phyloP scores from a whole-genome alignment of 2,329 filamentous ascomycete genomes.

The Cryoendolithus antarcticus region DNA sequence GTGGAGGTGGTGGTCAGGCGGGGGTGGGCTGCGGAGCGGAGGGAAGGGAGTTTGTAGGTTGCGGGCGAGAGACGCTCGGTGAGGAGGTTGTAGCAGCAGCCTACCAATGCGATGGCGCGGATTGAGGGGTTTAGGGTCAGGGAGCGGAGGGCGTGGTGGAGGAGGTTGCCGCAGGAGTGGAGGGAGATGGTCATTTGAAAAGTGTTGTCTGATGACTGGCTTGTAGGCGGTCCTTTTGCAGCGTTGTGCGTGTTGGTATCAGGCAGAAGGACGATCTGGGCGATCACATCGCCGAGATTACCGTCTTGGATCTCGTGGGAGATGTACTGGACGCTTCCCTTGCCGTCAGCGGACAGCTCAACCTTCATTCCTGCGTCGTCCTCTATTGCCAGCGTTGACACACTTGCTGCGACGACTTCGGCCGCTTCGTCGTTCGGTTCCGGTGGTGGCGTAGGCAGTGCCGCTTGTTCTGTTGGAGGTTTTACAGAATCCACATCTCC shows the following conservation, averaged over 20 bases:
- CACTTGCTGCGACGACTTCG: slow-evolving; percentile 1
- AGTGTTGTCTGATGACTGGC: not conserved
- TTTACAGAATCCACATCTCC: slow-evolving; percentile 33
- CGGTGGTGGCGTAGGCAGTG: slow-evolving; percentile 13
- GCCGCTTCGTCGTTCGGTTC: slow-evolving; percentile 4
- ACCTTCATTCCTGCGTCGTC: slow-evolving; percentile 13
- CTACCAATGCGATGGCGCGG: slow-evolving; percentile 84
- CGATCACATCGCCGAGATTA: slow-evolving; percentile 55
- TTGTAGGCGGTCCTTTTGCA: slow-evolving; percentile 1
- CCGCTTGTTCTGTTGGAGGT: slow-evolving; percentile 8
- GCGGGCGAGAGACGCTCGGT: slow-evolving; percentile 81
- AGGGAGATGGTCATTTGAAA: slow-evolving; percentile 78
- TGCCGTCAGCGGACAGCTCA: slow-evolving; percentile 47
- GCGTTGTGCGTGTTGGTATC: slow-evolving; percentile 6
- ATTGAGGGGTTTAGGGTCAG: slow-evolving; percentile 74
- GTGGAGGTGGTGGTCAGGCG: slow-evolving; percentile 41
- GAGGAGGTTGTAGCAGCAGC: slow-evolving; percentile 94
- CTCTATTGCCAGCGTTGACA: not conserved
- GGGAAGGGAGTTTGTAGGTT: slow-evolving; percentile 69
- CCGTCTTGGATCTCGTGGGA: slow-evolving; percentile 63
- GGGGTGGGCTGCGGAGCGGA: slow-evolving; percentile 57
- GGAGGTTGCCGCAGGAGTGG: slow-evolving; percentile 97
- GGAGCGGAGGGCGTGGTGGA: slow-evolving; percentile 83
- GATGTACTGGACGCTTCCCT: slow-evolving; percentile 64
- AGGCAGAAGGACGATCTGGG: slow-evolving; percentile 27